Base-by-base conservation (phyloP, 225 moss, liverwort and hornwort species). In the Neckera pumila region DNA sequence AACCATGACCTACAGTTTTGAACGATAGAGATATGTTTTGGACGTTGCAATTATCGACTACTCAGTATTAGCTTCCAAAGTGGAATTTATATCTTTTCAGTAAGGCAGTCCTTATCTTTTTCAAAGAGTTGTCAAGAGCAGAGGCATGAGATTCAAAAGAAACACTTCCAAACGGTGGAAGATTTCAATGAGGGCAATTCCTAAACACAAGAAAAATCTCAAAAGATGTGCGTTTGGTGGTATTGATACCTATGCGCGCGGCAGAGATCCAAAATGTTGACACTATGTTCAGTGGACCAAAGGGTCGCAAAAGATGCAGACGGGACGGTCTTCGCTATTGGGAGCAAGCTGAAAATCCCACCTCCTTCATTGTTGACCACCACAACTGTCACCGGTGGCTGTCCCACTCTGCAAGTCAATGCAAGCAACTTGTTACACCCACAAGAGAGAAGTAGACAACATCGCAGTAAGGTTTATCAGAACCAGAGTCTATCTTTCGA, bases 351-450 rank as follows among this genome's bases (percentile, higher is more conserved):
- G 86, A 99, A 99, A 75, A 99, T 99, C 79, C 95, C 99, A 76
- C 99, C 99, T 71, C 99, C 99, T 82, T 95, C 91, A 60, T 99
- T 99, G 93, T 99, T 99, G 66, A 99, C 95, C 59, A 99, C 97
- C 79, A 99, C 95, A 80, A 99, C 95, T 81, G 99, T 99, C 66
- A 99, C 94, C 14, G 97, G 97, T 86, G 97, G 95, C 90, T 94
- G 99, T 93, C 97, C 99, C 66, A 93, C 93, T 92, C 97, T 99
- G 91, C 77, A 91, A 76, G 76, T 54, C 91, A 92, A 88, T 27
- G 36, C 77, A 81, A 90, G 65, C 60, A 75, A 79, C 62, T 83
- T 67, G 66, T 89, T 65, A 89, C 27, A 78, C 66, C 59, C 63
- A 58, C 45, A 61, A 76, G 34, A 73, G 33, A 66, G 47, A 76